Base-by-base conservation (phyloP, 208 protist species). In the Leptomonas seymouri region DNA sequence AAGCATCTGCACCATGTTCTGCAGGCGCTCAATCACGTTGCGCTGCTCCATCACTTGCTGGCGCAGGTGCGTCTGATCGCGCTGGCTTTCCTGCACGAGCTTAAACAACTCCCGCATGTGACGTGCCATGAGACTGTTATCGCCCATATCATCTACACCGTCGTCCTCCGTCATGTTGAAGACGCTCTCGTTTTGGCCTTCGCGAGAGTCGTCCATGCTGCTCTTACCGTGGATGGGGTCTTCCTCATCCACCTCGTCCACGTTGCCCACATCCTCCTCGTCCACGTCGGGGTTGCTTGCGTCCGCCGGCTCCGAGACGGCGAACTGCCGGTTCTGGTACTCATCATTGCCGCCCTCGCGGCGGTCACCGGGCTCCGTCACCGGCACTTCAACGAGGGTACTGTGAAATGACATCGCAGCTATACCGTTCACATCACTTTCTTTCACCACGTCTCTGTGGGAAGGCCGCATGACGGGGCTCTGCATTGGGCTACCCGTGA, bases 161-260 rank as follows among this genome's bases (percentile, higher is more conserved):
- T 78, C 73, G 63, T 80, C 71, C 44, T 77, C 71, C 0, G 71
- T 77, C 53, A 76, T 78, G 62, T 78, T 75, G 57, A 73, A 71
- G 28, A 78, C 69, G 65, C 80, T 85, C 20, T 81, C 77, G 50
- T 85, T 81, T 50, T 81, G 67, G 8, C 66, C 75, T 4, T 78
- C 80, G 53, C 78, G 62, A 5, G 78, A 79, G 64, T 70, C 73
- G 48, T 67, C 63, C 11, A 44, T 63, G 54, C 67, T 67, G 42
- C 54, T 61, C 59, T 72, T 79, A 16, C 59, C 71, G 25, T 44
- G 53, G 23, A 23, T 30, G 4, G 51, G 46, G 23, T 82, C 67
- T 51, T 60, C 71, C 15, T 72, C 71, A 7, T 62, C 75, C 15
- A 65, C 81, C 42, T 77, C 64, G 49, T 67, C 66, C 2, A 64